phyloP scores from a whole-genome alignment of 768 basidiomycete species.

The Megacollybia marginata region DNA sequence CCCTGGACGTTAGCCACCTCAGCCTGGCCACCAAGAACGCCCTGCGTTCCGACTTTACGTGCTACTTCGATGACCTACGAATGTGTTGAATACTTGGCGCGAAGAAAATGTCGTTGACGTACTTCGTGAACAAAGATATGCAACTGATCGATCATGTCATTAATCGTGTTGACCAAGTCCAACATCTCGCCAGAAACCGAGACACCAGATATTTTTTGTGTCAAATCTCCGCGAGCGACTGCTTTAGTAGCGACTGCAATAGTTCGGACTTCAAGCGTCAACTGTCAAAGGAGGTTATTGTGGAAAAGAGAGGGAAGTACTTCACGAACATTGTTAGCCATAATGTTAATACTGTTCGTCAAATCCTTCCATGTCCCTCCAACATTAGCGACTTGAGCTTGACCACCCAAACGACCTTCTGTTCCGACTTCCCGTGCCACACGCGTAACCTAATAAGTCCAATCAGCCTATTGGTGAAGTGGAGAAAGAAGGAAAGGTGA shows the following conservation, averaged over 20 bases:
- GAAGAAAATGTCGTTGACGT: conserved; percentile 38
- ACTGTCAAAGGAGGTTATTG: no score
- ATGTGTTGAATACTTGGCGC: no score
- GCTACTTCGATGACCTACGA: conserved; percentile 92
- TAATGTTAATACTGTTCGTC: no score
- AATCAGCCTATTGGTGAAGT: background rate
- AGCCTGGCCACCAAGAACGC: conserved; percentile 94
- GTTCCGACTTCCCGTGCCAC: no score
- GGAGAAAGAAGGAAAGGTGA: no score
- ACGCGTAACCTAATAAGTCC: background rate
- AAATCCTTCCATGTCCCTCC: no score
- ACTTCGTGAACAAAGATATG: conserved; percentile 48
- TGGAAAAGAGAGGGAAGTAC: background rate
- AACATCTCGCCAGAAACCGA: no score
- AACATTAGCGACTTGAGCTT: conserved; percentile 87
- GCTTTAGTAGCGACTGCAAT: conserved; percentile 92
- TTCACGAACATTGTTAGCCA: conserved; percentile 68
- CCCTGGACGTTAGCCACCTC: conserved; percentile 96
- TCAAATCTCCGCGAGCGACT: no score
- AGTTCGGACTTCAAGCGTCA: conserved; percentile 89
- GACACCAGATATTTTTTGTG: conserved; percentile 87
- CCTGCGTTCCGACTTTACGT: conserved; percentile 92
- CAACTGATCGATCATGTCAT: conserved; percentile 66
- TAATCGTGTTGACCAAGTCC: no score
- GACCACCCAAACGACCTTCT: conserved; percentile 89